Evolutionary conservation across 805 yeast genomes (phyloP), one percentile per base, ranked within the genome.

Genomic region (Spathaspora passalidarum): DNA sequence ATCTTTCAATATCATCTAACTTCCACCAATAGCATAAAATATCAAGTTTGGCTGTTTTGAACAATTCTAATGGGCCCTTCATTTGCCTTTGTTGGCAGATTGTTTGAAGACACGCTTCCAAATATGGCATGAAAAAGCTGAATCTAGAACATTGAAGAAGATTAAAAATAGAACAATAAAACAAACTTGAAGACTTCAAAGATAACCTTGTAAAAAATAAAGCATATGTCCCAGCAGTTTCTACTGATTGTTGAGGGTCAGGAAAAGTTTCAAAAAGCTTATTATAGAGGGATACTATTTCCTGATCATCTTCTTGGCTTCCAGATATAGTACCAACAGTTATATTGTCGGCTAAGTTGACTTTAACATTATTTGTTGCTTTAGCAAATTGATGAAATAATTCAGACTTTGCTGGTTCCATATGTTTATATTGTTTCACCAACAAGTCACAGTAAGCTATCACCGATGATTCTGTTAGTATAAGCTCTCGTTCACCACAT

Each of bases 11-110:
- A 2, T 56, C 51, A 10, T 62, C 59, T 43, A 61, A 63, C n/a
- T 59, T 56, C 56, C 63, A 61, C 82, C 82, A 79, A 17, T 62
- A 62, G 45, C 65, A 72, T 40, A 79, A 56, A 2, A 78, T 55
- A 11, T 68, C 68, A 29, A 65, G 51, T 40, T 59, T 65, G 21
- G 65, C 54, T 10, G 51, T 44, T 40, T 56, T 56, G 49, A 73
- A 73, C 3, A 76, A 46, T 1, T 39, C 42, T 13, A 38, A 49
- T 0, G 60, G 35, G 13, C 44, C 36, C 0, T 42, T 25, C 5
- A 60, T 37, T 0, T 50, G 48, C 32, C 57, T 50, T 4, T 25
- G 20, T 1, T 17, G 4, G 5, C 72, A 58, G 26, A 71, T 59
- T 1, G 43, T 42, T 1, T 23, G 22, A 3, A 76, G 42, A 3